phyloP scores from a whole-genome alignment of 495 filamentous ascomycete species.

The Arthonia radiata region DNA sequence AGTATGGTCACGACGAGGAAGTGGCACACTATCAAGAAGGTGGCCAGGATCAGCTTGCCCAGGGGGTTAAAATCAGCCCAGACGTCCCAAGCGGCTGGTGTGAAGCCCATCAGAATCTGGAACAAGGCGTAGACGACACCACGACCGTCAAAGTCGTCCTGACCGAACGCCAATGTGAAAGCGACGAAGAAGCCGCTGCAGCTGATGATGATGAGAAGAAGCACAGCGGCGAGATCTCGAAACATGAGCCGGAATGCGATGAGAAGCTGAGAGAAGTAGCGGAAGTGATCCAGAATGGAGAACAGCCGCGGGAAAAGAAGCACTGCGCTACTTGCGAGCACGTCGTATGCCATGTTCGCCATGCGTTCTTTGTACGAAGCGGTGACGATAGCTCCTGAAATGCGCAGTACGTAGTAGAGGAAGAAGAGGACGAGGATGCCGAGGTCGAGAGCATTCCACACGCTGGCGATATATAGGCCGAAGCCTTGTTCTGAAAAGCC shows the following conservation, averaged over 20 bases:
- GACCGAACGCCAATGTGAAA: conserved; percentile 57
- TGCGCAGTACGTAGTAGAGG: conserved; percentile 65
- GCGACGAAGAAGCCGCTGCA: conserved; percentile 91
- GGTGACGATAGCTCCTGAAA: conserved; percentile 61
- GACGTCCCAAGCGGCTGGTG: conserved; percentile 42
- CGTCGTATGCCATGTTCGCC: conserved; percentile 67
- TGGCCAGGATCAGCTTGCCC: conserved; percentile 43
- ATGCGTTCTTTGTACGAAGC: conserved; percentile 35
- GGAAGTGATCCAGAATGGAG: conserved; percentile 75
- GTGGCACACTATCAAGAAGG: conserved; percentile 83
- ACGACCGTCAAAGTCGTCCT: conserved; percentile 31
- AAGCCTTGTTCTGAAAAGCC: conserved; percentile 87
- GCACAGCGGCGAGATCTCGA: conserved; percentile 59
- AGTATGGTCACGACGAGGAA: conserved; percentile 85
- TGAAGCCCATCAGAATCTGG: conserved; percentile 79
- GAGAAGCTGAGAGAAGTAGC: conserved; percentile 80
- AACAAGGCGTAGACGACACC: conserved; percentile 70
- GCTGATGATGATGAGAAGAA: conserved; percentile 55
- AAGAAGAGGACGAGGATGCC: conserved; percentile 70
- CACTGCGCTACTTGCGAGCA: conserved; percentile 69
- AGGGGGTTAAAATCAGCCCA: conserved; percentile 61
- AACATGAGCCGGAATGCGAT: conserved; percentile 89
- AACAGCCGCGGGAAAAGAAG: conserved; percentile 76
- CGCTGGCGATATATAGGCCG: conserved; percentile 82
- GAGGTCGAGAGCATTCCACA: conserved; percentile 88